Evolutionary conservation across 2,329 filamentous ascomycete genomes (phyloP).

Genomic region (Furcasterigmium furcatum): DNA sequence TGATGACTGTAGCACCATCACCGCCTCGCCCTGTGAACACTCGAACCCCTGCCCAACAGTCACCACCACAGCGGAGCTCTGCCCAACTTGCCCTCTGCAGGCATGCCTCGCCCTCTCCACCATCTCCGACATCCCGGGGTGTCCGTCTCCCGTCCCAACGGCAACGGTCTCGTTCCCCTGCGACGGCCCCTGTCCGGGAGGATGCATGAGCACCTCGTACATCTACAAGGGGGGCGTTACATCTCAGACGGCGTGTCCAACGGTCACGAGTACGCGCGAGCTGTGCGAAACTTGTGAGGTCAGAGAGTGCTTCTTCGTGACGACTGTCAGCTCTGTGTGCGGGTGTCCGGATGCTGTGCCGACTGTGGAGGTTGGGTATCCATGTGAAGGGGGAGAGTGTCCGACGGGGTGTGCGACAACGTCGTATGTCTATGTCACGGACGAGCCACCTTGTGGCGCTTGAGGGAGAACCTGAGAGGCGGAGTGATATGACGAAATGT

Average conservation of each 20-base stretch:
- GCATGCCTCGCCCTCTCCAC: constrained; percentile 14
- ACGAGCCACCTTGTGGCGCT: constrained; percentile 5
- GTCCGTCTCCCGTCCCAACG: constrained; percentile 16
- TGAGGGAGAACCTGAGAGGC: no score
- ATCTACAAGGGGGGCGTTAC: constrained; percentile 2
- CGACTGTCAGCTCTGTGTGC: constrained; percentile 6
- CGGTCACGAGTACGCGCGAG: constrained; percentile 1
- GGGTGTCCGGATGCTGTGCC: constrained; percentile 6
- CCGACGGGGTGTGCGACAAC: constrained; percentile 8
- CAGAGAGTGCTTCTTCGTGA: constrained; percentile 1
- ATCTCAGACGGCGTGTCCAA: constrained; percentile 4
- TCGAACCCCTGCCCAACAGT: constrained; percentile 19
- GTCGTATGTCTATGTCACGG: constrained; percentile 5
- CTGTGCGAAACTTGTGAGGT: constrained; percentile 7
- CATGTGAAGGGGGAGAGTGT: constrained; percentile 4
- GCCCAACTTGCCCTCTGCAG: constrained; percentile 5
- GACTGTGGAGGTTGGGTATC: constrained; percentile 3
- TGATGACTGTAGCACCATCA: background rate
- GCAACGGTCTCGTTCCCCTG: constrained; percentile 16
- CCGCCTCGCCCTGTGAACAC: background rate
- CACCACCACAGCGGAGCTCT: constrained; percentile 13
- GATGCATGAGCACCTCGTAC: constrained; percentile 9
- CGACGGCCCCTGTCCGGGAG: constrained; percentile 6
- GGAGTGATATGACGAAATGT: no score
- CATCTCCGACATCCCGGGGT: constrained; percentile 17